Evolutionary conservation across 768 basidiomycete species (phyloP), one percentile per base, ranked within the genome.

Genomic region (Tylopilus felleus): DNA sequence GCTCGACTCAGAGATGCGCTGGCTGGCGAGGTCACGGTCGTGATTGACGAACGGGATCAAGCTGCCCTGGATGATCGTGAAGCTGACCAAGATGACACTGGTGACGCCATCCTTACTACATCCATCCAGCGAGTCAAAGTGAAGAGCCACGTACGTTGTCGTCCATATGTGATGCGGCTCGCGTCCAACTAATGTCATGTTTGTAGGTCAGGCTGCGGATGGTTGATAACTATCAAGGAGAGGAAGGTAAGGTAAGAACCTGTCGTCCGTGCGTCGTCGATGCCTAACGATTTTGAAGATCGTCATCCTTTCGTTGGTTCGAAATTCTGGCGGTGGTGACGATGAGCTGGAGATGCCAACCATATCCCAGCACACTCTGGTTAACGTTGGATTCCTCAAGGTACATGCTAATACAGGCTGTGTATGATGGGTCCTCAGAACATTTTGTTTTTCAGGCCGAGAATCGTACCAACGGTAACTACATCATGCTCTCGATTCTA

Each of bases 191-290:
- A 36, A 17, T 16, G 12, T 10, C 13, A 17, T 36, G 9, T 19
- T 47, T 47, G 5, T 45, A 88, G 86, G 80, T 89, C 39, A 77
- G 80, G 8, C 72, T 91, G 6, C 79, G 89, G 6, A 90, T 88
- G 0, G 80, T 91, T 2, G 88, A 92, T 57, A 89, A 85, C 47
- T 91, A 82, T 63, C 90, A 91, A 67, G 89, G 88, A 3, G 82
- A 86, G 54, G 87, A 88, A 71, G 84, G 80, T 2, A 80, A 76
- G 63, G 82, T 80, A 58, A 17, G 63, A 0, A 36, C 1, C 4
- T 19, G 12, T 40, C 10, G n/a, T 29, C 16, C 21, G n/a, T 13
- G n/a, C 52, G 35, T 29, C 21, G 12, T 19, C 13, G 22, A 48
- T 21, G 17, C 31, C 43, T 61, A 47, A 53, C 41, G 2, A 52